phyloP scores from a whole-genome alignment of 2,329 filamentous ascomycete species.

The Sporothrix pallida region DNA sequence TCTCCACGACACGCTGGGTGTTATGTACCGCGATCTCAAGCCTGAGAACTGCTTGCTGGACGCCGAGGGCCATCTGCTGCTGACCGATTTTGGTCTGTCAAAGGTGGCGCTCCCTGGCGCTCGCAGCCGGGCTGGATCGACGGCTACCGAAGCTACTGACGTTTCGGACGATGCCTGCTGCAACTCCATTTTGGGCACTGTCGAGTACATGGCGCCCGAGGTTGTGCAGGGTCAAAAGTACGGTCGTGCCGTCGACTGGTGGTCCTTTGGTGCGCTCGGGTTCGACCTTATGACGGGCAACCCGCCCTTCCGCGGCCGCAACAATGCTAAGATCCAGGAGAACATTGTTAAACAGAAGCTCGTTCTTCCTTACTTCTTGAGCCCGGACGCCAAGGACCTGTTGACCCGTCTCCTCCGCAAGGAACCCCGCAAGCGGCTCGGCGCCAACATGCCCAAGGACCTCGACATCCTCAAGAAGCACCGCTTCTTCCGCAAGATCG shows the following conservation, averaged over 20 bases:
- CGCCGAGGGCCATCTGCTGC: slow-evolving; percentile 84
- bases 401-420: slow-evolving; percentile 89
- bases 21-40: slow-evolving; percentile 96
- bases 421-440: slow-evolving; percentile 88
- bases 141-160: slow-evolving; percentile 20
- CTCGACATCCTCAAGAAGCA: slow-evolving; percentile 85
- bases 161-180: slow-evolving; percentile 66
- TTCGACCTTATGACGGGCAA: slow-evolving; percentile 92
- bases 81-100: slow-evolving; percentile 96
- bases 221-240: slow-evolving; percentile 88
- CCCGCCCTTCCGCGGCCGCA: slow-evolving; percentile 87
- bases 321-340: slow-evolving; percentile 92
- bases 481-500: slow-evolving; percentile 94
- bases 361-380: slow-evolving; percentile 84
- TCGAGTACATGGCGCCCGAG: slow-evolving; percentile 99
- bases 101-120: slow-evolving; percentile 74
- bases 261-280: slow-evolving; percentile 92
- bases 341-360: slow-evolving; percentile 96
- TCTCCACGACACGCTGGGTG: slow-evolving; percentile 87
- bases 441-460: slow-evolving; percentile 87
- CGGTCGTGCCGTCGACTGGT: slow-evolving; percentile 96
- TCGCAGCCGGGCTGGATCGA: slow-evolving; percentile 52
- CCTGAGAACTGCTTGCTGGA: slow-evolving; percentile 97
- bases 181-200: slow-evolving; percentile 90
- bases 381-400: slow-evolving; percentile 90